phyloP scores from a whole-genome alignment of 371 early-diverging fungal species.

The Mucor piriformis region DNA sequence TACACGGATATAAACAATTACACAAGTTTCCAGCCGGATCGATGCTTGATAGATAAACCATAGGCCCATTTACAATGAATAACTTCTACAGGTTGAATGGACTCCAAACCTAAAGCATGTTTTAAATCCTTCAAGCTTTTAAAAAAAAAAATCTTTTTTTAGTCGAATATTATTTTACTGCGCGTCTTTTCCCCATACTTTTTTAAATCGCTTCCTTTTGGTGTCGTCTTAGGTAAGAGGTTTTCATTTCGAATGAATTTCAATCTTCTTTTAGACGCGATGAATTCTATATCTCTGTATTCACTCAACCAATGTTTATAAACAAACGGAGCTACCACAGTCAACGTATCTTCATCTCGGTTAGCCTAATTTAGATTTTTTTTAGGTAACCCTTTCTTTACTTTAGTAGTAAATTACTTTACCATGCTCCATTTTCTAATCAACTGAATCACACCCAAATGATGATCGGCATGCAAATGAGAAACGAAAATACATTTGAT shows the following conservation, averaged over 20 bases:
- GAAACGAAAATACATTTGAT: slow-evolving; percentile 89
- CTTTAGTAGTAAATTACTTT: too few relatives aligned
- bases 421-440: slow-evolving; percentile 67
- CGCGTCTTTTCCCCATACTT: slow-evolving; percentile 5
- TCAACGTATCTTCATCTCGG: slow-evolving; percentile 26
- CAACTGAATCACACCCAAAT: slow-evolving; percentile 87
- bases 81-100: slow-evolving; percentile 70
- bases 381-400: too few relatives aligned
- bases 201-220: slow-evolving; percentile 2
- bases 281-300: slow-evolving; percentile 64
- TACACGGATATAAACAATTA: slow-evolving; percentile 25
- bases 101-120: slow-evolving; percentile 48
- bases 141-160: not conserved
- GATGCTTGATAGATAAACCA: slow-evolving; percentile 71
- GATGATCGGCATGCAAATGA: slow-evolving; percentile 99
- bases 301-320: slow-evolving; percentile 74
- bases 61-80: slow-evolving; percentile 83
- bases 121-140: slow-evolving; percentile 43
- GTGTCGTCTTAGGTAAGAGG: slow-evolving; percentile 8
- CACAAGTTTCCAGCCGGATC: slow-evolving; percentile 71
- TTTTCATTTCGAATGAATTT: slow-evolving; percentile 46
- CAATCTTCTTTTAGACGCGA: slow-evolving; percentile 47
- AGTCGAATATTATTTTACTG: not conserved
- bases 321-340: slow-evolving; percentile 68
- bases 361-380: not conserved